Conservation (phyloP, 306 rosid genomes). For the Cucumis hystrix region DNA sequence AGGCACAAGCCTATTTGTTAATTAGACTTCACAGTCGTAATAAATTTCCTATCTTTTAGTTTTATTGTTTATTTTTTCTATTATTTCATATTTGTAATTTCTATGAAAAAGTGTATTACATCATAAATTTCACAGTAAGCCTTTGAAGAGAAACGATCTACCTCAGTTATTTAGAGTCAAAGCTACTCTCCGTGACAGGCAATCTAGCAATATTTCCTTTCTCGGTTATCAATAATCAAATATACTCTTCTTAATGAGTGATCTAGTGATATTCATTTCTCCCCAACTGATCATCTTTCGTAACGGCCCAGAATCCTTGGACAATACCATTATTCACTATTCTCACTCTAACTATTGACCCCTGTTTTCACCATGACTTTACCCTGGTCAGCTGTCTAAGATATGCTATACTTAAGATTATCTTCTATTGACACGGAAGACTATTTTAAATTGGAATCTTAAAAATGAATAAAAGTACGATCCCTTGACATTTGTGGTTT, state of each 20-base stretch:
- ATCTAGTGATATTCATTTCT: background rate
- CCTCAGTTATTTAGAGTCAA: background rate
- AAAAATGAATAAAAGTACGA: background rate
- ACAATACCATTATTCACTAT: background rate
- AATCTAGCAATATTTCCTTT: background rate
- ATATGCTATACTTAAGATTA: background rate
- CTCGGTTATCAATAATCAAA: background rate
- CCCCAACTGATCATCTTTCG: background rate
- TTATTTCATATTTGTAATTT: background rate
- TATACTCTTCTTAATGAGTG: background rate
- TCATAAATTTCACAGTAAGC: background rate
- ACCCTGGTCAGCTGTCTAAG: background rate
- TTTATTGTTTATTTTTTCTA: background rate
- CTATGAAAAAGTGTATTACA: background rate
- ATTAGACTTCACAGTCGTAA: background rate
- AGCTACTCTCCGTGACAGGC: background rate
- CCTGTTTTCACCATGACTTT: background rate
- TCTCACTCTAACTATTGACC: background rate
- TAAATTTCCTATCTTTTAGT: background rate
- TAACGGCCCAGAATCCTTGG: background rate
- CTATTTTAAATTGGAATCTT: background rate
- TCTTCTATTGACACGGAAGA: background rate
- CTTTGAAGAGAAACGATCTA: background rate
- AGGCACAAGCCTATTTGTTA: background rate
- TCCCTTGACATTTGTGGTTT: conserved; percentile 3